phyloP scores from a whole-genome alignment of 768 basidiomycete genomes.

The Trametes villosa region DNA sequence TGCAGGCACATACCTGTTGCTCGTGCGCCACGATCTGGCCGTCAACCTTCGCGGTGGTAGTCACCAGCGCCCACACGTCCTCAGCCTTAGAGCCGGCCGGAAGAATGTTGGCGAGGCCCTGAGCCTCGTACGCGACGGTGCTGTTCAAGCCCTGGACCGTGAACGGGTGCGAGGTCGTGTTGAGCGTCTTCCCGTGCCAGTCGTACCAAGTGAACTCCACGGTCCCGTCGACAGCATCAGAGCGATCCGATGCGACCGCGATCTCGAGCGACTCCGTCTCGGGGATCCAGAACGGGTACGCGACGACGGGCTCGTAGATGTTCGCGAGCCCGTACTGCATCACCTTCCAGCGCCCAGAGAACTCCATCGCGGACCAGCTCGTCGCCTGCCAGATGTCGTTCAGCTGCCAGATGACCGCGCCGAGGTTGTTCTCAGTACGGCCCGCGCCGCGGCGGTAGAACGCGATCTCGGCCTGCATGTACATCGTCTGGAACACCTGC shows the following conservation, averaged over 20 bases:
- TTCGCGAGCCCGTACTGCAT: conserved; percentile 53
- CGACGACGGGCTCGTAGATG: conserved; percentile 50
- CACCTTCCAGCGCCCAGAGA: conserved; percentile 63
- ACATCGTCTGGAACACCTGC: conserved; percentile 61
- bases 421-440: conserved; percentile 59
- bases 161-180: conserved; percentile 44
- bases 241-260: conserved; percentile 53
- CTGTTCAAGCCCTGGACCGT: conserved; percentile 53
- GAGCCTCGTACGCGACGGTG: conserved; percentile 44
- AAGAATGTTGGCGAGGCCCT: conserved; percentile 49
- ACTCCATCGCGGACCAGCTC: conserved; percentile 59
- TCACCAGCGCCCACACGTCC: conserved; percentile 56
- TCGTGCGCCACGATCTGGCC: conserved; percentile 51
- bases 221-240: conserved; percentile 47
- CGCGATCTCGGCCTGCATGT: conserved; percentile 56
- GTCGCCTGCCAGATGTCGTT: conserved; percentile 66
- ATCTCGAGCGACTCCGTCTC: conserved; percentile 52
- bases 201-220: conserved; percentile 62
- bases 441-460: conserved; percentile 63
- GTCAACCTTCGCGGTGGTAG: conserved; percentile 47
- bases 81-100: conserved; percentile 44
- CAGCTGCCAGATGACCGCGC: conserved; percentile 60
- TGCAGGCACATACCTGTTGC: conserved; percentile 46
- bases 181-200: conserved; percentile 50
- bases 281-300: conserved; percentile 62